Conservation (phyloP, 2,329 filamentous ascomycete genomes). For the Aspergillus pseudoglaucus region DNA sequence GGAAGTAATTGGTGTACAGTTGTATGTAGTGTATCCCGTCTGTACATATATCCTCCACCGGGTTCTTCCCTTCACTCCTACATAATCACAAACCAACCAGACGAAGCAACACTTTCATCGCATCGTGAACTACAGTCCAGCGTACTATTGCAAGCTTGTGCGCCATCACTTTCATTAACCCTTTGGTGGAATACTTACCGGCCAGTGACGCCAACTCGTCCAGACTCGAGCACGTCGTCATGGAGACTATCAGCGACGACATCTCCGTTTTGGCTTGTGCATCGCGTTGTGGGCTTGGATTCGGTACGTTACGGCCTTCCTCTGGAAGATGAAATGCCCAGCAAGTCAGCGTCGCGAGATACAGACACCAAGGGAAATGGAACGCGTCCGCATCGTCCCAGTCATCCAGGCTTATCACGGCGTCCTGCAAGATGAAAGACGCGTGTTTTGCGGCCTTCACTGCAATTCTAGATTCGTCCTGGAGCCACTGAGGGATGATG, state of each 20-base stretch:
- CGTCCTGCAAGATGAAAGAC: conserved; percentile 46
- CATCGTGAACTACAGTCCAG: conserved; percentile 58
- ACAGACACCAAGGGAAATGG: conserved; percentile 58
- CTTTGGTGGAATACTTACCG: conserved; percentile 46
- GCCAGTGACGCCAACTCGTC: conserved; percentile 31
- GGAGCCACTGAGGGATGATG: conserved; percentile 15
- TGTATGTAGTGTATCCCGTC: neutral
- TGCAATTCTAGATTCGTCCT: conserved; percentile 8
- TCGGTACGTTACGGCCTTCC: conserved; percentile 12
- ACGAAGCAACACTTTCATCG: conserved; percentile 48
- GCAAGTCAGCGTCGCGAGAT: conserved; percentile 52
- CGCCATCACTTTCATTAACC: conserved; percentile 51
- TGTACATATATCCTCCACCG: neutral
- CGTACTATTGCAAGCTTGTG: conserved; percentile 50
- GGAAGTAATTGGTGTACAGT: neutral
- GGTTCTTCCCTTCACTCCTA: neutral
- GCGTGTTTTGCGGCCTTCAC: conserved; percentile 43
- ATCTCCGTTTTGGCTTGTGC: conserved; percentile 32
- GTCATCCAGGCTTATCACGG: conserved; percentile 44
- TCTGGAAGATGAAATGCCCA: conserved; percentile 54
- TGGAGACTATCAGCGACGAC: conserved; percentile 26
- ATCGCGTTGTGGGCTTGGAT: conserved; percentile 14
- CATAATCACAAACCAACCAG: conserved; percentile 7
- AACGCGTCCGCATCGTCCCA: conserved; percentile 50
- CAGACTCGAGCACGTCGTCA: conserved; percentile 28